Evolutionary conservation across 2,329 filamentous ascomycete species (phyloP), one percentile per base, ranked within the genome.

Genomic region (Phialemoniopsis sp.): DNA sequence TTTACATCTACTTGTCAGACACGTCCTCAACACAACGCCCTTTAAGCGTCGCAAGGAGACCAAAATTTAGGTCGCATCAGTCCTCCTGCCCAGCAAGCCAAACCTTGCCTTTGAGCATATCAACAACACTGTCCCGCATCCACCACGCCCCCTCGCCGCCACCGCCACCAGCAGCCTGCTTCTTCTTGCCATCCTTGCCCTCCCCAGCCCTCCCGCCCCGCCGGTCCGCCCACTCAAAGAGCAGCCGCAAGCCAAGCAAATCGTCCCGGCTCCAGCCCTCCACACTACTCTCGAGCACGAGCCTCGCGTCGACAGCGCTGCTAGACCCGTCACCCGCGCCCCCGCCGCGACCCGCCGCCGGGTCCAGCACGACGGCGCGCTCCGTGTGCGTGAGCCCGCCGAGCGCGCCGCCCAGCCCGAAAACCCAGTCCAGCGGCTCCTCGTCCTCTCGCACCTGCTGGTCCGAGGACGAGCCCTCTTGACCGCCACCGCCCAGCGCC

Each of bases 391-490:
- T 86, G 57, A 70, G 77, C 46, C 48, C 63, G 54, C 51, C 58
- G 42, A 67, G 85, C 21, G 21, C 21, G 54, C 42, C 73, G 47
- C 74, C 68, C 0, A 89, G 71, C 2, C 70, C 63, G 56, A 95
- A 88, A 2, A 95, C 56, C 85, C 87, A 91, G 45, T 85, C 80
- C 53, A 91, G 77, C 1, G 86, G 68, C 6, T 61, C 62, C 26
- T 48, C 46, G 4, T 64, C 56, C 8, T 56, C 43, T 14, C 51
- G n/a, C 50, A 28, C 56, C 54, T 5, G 50, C 46, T 26, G n/a
- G n/a, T n/a, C n/a, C n/a, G n/a, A n/a, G n/a, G n/a, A n/a, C n/a
- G n/a, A n/a, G n/a, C n/a, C n/a, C 21, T 26, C 21, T 10, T 10
- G 6, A 10, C 21, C 21, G 21, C 21, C 21, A 26, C 21, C 21